Percentiles rank a stretch among this genome's conserved stretches.
Conservation (phyloP, 345 rosid species). For the Cardiospermum halicacabum region DNA sequence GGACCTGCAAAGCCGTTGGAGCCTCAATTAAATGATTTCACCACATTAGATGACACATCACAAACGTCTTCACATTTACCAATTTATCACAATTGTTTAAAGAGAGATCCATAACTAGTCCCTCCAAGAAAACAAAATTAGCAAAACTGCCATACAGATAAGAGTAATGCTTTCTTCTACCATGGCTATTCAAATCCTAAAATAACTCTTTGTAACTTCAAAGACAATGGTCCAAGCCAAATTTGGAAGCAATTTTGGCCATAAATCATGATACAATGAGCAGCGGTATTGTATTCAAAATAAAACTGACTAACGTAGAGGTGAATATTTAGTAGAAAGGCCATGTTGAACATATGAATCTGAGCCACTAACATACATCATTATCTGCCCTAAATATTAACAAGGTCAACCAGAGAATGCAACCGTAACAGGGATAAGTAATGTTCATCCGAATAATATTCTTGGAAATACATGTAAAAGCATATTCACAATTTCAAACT, state of each 20-base stretch:
- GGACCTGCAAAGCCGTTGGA: constrained; percentile 21
- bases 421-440: neutral
- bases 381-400: neutral
- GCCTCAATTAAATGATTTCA: constrained; percentile 5
- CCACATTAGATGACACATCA: neutral
- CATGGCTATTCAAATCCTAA: neutral
- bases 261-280: neutral
- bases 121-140: neutral
- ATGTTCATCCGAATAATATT: neutral
- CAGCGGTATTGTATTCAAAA: neutral
- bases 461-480: neutral
- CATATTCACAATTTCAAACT: neutral
- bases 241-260: neutral
- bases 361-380: neutral
- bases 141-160: too few relatives aligned
- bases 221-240: neutral
- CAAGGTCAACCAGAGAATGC: neutral
- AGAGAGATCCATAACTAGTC: neutral
- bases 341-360: neutral
- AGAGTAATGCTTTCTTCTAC: neutral
- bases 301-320: neutral
- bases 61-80: neutral
- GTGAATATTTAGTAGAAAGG: neutral
- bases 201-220: neutral
- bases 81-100: neutral